Evolutionary conservation across 2,329 filamentous ascomycete species (phyloP).

Genomic region (Stachybotrys chartarum): DNA sequence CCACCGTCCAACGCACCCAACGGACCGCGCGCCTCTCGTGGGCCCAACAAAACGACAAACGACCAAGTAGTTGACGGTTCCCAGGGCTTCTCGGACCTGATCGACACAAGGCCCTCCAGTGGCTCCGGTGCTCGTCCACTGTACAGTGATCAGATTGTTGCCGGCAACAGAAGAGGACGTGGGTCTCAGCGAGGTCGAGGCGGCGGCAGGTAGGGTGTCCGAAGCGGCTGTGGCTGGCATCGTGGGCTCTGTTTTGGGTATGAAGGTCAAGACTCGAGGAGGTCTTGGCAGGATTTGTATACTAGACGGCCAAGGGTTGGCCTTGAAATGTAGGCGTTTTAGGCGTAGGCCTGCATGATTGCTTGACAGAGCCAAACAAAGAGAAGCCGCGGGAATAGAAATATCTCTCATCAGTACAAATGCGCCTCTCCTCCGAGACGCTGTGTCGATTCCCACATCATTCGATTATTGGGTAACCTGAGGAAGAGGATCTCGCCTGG

Average conservation of each 20-base stretch:
- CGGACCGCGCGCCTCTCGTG: conserved; percentile 20
- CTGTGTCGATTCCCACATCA: no score
- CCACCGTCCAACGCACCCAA: conserved; percentile 22
- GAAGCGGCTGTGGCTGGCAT: conserved; percentile 5
- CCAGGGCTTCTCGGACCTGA: conserved; percentile 45
- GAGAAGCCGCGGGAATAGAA: no score
- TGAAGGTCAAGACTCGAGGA: no score
- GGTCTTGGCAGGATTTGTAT: no score
- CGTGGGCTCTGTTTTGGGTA: background rate
- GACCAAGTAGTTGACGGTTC: conserved; percentile 45
- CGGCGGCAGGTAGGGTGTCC: background rate
- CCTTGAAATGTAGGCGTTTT: no score
- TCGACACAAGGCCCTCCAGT: conserved; percentile 20
- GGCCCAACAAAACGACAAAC: conserved; percentile 13
- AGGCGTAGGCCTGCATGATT: no score
- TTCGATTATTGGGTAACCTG: no score
- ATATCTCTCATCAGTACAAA: no score
- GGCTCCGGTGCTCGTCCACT: conserved; percentile 26
- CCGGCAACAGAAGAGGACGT: conserved; percentile 17
- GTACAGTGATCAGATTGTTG: conserved; percentile 45
- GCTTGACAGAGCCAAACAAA: no score
- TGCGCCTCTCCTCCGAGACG: no score
- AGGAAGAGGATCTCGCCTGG: no score
- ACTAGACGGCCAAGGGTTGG: no score
- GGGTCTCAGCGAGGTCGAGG: conserved; percentile 16